A percentile compares a stretch with the other conserved stretches of the same genome.
Evolutionary conservation across 176 grass and related monocot genomes (phyloP).

Genomic region (Zea luxurians): DNA sequence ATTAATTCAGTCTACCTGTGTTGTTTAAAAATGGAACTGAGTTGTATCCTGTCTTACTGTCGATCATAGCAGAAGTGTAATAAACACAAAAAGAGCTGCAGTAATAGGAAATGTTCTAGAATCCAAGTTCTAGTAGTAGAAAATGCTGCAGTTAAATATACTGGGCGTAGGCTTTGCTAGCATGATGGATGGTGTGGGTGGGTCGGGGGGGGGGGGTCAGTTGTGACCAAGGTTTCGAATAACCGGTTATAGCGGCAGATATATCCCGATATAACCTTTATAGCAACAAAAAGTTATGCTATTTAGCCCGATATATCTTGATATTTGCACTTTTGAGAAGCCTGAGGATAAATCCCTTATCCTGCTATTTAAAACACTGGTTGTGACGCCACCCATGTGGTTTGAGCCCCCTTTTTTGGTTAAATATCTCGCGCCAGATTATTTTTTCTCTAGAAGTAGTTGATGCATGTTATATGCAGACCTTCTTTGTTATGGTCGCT

Average conservation of each 20-base stretch:
- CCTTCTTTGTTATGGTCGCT: too few species aligned
- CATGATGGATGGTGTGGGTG: background rate
- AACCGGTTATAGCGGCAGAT: too few species aligned
- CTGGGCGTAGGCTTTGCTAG: background rate
- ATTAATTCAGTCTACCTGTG: slow-evolving; percentile 4
- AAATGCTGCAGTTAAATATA: background rate
- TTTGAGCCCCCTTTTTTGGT: background rate
- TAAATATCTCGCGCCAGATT: background rate
- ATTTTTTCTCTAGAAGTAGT: background rate
- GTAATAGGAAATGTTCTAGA: background rate
- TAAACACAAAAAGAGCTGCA: background rate
- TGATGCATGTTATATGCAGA: background rate
- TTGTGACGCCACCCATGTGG: too few species aligned
- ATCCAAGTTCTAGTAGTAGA: slow-evolving; percentile 8
- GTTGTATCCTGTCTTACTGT: slow-evolving; percentile 8
- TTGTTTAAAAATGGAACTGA: background rate
- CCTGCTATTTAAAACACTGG: too few species aligned
- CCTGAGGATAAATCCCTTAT: too few species aligned
- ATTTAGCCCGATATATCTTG: too few species aligned
- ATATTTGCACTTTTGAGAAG: too few species aligned
- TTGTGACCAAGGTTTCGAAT: too few species aligned
- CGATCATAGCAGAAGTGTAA: background rate
- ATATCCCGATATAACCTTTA: too few species aligned
- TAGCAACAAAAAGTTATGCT: too few species aligned
- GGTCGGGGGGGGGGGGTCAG: too few species aligned